phyloP scores from a whole-genome alignment of 2,329 filamentous ascomycete species.

The Penicillium palitans region DNA sequence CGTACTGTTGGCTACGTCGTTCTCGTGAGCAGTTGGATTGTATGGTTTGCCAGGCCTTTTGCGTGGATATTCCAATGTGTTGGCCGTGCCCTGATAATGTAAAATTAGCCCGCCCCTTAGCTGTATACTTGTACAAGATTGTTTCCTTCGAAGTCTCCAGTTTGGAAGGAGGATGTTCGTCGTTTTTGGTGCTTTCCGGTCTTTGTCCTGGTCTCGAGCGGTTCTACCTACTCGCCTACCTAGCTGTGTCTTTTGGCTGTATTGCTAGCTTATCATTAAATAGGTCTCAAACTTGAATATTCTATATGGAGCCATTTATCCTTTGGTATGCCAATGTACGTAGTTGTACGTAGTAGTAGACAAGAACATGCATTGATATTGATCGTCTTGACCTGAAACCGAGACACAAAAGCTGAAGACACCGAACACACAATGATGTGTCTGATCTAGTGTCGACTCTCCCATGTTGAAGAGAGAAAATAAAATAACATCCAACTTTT shows the following conservation, averaged over 20 bases:
- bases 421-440: not conserved
- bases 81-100: constrained; percentile 29
- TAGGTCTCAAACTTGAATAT: not conserved
- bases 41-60: constrained; percentile 40
- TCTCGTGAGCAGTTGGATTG: constrained; percentile 38
- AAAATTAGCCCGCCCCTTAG: constrained; percentile 4
- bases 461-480: constrained; percentile 31
- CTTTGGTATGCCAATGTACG: not conserved
- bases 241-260: not conserved
- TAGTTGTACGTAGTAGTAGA: not conserved
- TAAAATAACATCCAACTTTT: constrained; percentile 17
- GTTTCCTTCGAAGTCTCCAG: not conserved
- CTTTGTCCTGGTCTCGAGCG: not conserved
- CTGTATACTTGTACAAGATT: not conserved
- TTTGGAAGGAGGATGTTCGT: not conserved
- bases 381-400: not conserved
- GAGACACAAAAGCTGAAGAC: not conserved
- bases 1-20: constrained; percentile 35
- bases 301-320: not conserved
- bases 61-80: constrained; percentile 33
- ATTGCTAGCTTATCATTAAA: constrained; percentile 2
- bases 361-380: not conserved
- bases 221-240: not conserved
- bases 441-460: not conserved
- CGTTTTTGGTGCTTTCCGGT: not conserved